Evolutionary conservation across 129 eudicot species (phyloP), one percentile per base, ranked within the genome.

Genomic region (Glebionis coronaria): DNA sequence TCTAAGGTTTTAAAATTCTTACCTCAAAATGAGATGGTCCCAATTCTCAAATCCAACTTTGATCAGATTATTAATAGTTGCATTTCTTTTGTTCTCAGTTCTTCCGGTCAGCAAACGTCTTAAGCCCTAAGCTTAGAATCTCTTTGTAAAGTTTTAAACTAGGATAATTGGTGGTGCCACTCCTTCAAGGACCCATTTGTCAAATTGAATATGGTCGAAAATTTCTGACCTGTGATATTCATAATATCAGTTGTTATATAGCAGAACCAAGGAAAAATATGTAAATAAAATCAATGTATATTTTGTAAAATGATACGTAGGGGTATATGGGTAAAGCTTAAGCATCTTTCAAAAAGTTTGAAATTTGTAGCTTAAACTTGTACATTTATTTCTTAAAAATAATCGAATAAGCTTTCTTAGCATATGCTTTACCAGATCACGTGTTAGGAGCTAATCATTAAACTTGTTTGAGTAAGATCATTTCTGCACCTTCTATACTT

Each of bases 1-100:
- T 2, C 45, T 31, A 31, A 1, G 27, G 20, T 23, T 29, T 46
- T n/a, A n/a, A 31, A 76, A 23, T 14, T 6, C 71, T 73, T 38
- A 86, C 98, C 96, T 86, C 65, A 92, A 72, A 45, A 92, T 82
- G 76, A 92, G 96, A 66, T 84, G 80, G 81, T 92, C 91, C 98
- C 98, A 92, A 3, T 72, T 56, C n/a, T 65, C 73, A 58, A 92
- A 86, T 49, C 98, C 96, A 4, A 61, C 95, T 12, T 70, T 65
- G 29, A 80, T 66, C 87, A 92, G 67, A 54, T 92, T 92, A 70
- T 84, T 66, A 3, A 65, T 62, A 5, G 95, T 92, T 56, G 86
- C 59, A n/a, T 44, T 69, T 51, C 90, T 74, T 11, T 81, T 91
- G 66, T 71, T 69, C 51, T 84, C 95, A 3, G 72, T 80, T 45